Base-by-base conservation (phyloP, 106 monocot species). In the Acorus gramineus region DNA sequence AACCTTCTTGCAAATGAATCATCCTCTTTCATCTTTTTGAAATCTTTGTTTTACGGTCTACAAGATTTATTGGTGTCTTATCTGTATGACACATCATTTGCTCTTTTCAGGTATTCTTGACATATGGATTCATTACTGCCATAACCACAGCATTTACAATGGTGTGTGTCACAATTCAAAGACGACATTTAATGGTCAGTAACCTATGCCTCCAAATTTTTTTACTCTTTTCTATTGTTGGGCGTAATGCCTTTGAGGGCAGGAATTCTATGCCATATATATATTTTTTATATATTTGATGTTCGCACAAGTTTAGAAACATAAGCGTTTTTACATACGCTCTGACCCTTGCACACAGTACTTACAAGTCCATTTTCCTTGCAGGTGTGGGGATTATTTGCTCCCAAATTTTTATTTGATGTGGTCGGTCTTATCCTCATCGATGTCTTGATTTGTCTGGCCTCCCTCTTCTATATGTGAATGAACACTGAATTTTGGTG, bases 381-480 rank as follows among this genome's bases (percentile, higher is more conserved):
- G 61, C 84, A 88, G 84, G 88, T 88, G 28, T 88, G 88, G 88
- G 84, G 88, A 52, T 76, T 88, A 54, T 88, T 88, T 84, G 88
- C 88, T 13, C 88, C 88, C 42, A 88, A 84, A 61, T 88, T 78
- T 70, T 84, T 88, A 69, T 88, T 88, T 70, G 88, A 88, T 79
- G 81, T 71, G 4, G 60, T 84, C 6, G 84, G 84, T 8, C 73
- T 88, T 52, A 65, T 88, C 47, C 60, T 88, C 3, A 84, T 78
- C 0, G 84, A 84, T 65, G 55, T 66, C 54, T 56, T 81, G 14
- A 81, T 88, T 61, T 81, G 71, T 49, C 45, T 76, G 49, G 80
- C 84, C 44, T 78, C 80, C 45, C 66, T 88, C 12, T 78, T 70
- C 70, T 84, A 84, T 62, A 28, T 28, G 28, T 28, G 28, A 28